Evolutionary conservation across 805 yeast species (phyloP).

Genomic region (Nadsonia fulvescens): DNA sequence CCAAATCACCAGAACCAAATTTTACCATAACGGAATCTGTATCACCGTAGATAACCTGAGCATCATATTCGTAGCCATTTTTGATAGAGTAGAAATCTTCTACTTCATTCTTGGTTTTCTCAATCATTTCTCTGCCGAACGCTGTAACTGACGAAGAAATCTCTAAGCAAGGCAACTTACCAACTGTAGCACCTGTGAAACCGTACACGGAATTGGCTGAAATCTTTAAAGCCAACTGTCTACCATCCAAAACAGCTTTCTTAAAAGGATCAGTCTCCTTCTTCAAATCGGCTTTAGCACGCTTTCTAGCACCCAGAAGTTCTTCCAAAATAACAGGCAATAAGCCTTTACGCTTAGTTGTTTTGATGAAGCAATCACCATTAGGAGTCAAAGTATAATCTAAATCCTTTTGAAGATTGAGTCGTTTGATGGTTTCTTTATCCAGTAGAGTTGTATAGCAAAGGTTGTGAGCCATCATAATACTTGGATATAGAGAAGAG

Average conservation of each 20-base stretch:
- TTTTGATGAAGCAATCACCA: slow-evolving; percentile 75
- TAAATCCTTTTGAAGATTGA: slow-evolving; percentile 42
- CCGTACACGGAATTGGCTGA: slow-evolving; percentile 98
- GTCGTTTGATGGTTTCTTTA: slow-evolving; percentile 45
- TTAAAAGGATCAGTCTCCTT: slow-evolving; percentile 90
- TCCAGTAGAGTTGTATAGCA: slow-evolving; percentile 84
- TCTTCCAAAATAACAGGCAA: slow-evolving; percentile 85
- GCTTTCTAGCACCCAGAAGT: slow-evolving; percentile 75
- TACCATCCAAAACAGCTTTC: slow-evolving; percentile 85
- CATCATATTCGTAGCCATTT: slow-evolving; percentile 71
- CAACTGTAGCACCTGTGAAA: slow-evolving; percentile 96
- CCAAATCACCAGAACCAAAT: slow-evolving; percentile 69
- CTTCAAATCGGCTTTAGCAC: slow-evolving; percentile 79
- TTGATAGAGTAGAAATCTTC: slow-evolving; percentile 60
- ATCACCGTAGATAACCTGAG: slow-evolving; percentile 92
- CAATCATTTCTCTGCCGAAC: slow-evolving; percentile 94
- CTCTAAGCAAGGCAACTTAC: slow-evolving; percentile 89
- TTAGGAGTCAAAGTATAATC: slow-evolving; percentile 84
- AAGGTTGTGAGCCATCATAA: slow-evolving; percentile 97
- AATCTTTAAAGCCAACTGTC: slow-evolving; percentile 88
- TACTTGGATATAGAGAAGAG: slow-evolving; percentile 92
- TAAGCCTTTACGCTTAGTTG: slow-evolving; percentile 56
- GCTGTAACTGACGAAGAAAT: slow-evolving; percentile 92
- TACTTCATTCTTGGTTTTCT: slow-evolving; percentile 71
- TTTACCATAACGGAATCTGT: slow-evolving; percentile 99